phyloP scores from a whole-genome alignment of 2,329 filamentous ascomycete genomes.

The Pestalotiopsis fici region DNA sequence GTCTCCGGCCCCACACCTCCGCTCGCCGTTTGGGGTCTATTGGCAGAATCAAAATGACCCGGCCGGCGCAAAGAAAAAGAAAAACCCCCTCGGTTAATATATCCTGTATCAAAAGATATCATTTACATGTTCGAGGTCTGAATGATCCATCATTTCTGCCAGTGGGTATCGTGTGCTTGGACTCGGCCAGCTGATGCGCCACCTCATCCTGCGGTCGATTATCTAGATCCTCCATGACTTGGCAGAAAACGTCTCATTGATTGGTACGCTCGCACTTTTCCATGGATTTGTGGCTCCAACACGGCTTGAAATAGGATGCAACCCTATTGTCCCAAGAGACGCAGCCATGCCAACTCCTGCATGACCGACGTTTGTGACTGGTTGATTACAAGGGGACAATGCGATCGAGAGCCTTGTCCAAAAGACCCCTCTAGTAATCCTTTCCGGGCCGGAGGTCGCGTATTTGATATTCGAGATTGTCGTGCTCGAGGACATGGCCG shows the following conservation, averaged over 20 bases:
- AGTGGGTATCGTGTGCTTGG: neutral
- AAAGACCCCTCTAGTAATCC: neutral
- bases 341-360: neutral
- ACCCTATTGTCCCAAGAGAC: neutral
- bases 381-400: neutral
- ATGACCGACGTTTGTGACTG: neutral
- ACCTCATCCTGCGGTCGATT: neutral
- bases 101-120: neutral
- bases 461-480: constrained; percentile 62
- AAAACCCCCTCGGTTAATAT: neutral
- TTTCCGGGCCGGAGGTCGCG: constrained; percentile 50
- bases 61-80: neutral
- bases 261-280: neutral
- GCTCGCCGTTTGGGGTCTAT: neutral
- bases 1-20: neutral
- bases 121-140: neutral
- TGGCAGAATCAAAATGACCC: neutral
- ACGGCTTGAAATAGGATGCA: neutral
- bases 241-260: neutral
- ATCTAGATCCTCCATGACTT: neutral
- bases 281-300: neutral
- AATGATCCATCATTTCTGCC: neutral
- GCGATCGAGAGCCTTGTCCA: neutral
- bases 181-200: neutral
- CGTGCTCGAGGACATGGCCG: constrained; percentile 71